Evolutionary conservation across 1,284 basidiomycete species (phyloP), one percentile per base, ranked within the genome.

Genomic region (Ceratobasidium sp.): DNA sequence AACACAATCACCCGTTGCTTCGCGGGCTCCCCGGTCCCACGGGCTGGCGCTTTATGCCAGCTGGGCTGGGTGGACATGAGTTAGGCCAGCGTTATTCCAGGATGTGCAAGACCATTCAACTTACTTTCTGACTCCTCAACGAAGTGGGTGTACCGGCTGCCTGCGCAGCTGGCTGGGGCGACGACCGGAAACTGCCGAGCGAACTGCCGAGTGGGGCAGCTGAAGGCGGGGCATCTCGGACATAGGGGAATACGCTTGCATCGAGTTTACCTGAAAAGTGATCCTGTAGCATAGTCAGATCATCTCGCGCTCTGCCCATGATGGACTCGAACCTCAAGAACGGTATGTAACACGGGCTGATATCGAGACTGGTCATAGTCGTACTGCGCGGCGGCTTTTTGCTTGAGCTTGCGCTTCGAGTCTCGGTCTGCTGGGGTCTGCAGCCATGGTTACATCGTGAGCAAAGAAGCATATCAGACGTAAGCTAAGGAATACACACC

Each of bases 321-420:
- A 27, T 19, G 11, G 11, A 7, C 19, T 79, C 81, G 31, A 79
- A 92, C 92, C 84, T 96, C 92, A n/a, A 97, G 83, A 79, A 99
- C 89, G 5, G 91, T 89, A 78, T 90, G 91, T 51, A 99, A 83
- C 2, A 92, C 83, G 4, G 98, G 98, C 80, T 94, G 96, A 83
- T 91, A 99, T 65, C 98, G 88, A 39, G 96, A 98, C 51, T 99
- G 88, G 77, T 98, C 97, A 80, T 98, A 99, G 79, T 97, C 95
- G 76, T 98, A 95, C 34, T 95, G 94, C 29, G 83, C 84, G 4
- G 82, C 85, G 41, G 84, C 81, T 81, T 91, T 95, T 79, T 93
- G 91, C 83, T 94, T 97, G 74, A 93, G 85, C 77, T 89, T 92
- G 83, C 90, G 91, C 83, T 89, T 92, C 46, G 84, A 89, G 80